phyloP scores from a whole-genome alignment of 2,329 filamentous ascomycete genomes.

The Neurospora sp. region DNA sequence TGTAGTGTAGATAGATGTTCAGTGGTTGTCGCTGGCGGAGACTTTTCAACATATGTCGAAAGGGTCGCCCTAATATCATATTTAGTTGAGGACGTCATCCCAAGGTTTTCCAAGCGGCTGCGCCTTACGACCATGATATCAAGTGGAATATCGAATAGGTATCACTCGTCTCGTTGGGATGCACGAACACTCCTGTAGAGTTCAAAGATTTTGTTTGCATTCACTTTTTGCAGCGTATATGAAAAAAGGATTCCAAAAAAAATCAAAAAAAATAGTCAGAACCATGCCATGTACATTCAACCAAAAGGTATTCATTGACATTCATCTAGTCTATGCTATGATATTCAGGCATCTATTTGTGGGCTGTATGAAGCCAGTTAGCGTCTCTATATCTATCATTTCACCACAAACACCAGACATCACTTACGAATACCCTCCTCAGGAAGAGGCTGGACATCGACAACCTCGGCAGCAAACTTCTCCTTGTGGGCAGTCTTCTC shows the following conservation, averaged over 20 bases:
- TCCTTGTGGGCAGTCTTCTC: slow-evolving; percentile 53
- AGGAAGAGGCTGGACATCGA: slow-evolving; percentile 22
- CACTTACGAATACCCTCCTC: slow-evolving; percentile 27
- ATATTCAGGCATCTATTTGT: slow-evolving; percentile 14
- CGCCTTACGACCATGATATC: neutral
- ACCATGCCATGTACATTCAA: neutral
- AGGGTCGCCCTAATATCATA: no score
- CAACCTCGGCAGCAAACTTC: slow-evolving; percentile 30
- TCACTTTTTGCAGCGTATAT: neutral
- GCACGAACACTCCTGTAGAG: neutral
- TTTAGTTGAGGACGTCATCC: no score
- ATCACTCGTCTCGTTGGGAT: neutral
- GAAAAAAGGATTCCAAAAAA: no score
- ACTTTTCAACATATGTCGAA: no score
- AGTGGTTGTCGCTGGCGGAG: no score
- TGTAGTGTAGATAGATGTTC: no score
- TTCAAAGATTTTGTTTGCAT: neutral
- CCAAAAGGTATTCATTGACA: neutral
- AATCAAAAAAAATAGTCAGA: neutral
- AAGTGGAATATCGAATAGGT: neutral
- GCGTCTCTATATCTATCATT: neutral
- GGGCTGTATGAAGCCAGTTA: slow-evolving; percentile 11
- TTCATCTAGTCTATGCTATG: neutral
- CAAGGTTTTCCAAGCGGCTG: neutral
- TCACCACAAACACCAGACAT: neutral